Percentiles rank a stretch among this genome's conserved stretches.
phyloP scores from a whole-genome alignment of 169 alveolate genomes.

The Plasmodium relictum region DNA sequence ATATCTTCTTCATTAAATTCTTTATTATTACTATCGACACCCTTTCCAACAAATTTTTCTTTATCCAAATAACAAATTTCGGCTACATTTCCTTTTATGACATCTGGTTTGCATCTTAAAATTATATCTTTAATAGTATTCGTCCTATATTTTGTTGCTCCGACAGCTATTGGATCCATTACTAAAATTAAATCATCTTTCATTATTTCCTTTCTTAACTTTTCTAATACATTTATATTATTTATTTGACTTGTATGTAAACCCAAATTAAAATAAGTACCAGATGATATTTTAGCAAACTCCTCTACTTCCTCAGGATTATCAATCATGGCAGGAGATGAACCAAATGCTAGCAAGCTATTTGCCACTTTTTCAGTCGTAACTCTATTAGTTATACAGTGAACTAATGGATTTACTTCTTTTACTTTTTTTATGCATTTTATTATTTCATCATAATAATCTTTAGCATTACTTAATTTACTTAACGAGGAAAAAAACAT shows the following conservation, averaged over 20 bases:
- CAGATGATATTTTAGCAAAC: constrained; percentile 41
- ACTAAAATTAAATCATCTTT: constrained; percentile 43
- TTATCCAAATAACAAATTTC: constrained; percentile 65
- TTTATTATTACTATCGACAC: constrained; percentile 58
- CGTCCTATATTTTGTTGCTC: constrained; percentile 68
- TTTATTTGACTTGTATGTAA: constrained; percentile 63
- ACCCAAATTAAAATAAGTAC: constrained; percentile 51
- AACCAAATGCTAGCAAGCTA: constrained; percentile 68
- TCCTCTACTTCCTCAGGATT: constrained; percentile 72
- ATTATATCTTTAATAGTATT: constrained; percentile 42
- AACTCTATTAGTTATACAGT: constrained; percentile 68
- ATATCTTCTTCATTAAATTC: constrained; percentile 14
- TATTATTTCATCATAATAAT: constrained; percentile 69
- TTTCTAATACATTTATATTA: constrained; percentile 37
- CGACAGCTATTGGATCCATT: constrained; percentile 74
- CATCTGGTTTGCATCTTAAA: constrained; percentile 60
- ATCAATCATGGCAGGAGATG: constrained; percentile 76
- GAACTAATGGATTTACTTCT: constrained; percentile 49
- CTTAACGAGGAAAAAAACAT: constrained; percentile 34
- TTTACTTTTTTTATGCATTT: constrained; percentile 43
- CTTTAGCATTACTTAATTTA: constrained; percentile 29
- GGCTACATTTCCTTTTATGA: constrained; percentile 70
- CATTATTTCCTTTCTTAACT: constrained; percentile 40
- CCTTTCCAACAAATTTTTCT: constrained; percentile 63
- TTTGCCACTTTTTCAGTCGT: constrained; percentile 73